Evolutionary conservation across 2,329 filamentous ascomycete species (phyloP).

Genomic region (Gaeumannomyces sp.): DNA sequence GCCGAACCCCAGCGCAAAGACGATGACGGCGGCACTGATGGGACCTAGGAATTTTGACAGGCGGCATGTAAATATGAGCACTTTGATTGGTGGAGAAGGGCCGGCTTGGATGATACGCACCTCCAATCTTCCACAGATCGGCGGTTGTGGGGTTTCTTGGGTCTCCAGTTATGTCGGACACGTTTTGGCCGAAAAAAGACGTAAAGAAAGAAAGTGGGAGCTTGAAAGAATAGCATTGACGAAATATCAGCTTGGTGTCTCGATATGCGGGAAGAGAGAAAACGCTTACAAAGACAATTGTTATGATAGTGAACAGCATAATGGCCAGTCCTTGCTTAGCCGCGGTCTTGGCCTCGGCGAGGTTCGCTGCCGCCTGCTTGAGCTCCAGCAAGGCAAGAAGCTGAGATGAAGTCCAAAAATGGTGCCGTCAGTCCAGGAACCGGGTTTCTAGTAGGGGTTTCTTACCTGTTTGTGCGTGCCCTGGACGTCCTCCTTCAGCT

Average conservation of each 20-base stretch:
- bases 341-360: constrained; percentile 12
- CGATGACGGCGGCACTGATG: not conserved
- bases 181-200: constrained; percentile 34
- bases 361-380: constrained; percentile 30
- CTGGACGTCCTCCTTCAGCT: not conserved
- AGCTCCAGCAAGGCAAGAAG: not conserved
- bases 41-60: not conserved
- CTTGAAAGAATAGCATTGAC: constrained; percentile 13
- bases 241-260: not conserved
- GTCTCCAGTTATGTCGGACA: constrained; percentile 1
- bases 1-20: not conserved
- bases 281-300: constrained; percentile 36
- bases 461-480: not conserved
- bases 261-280: not conserved
- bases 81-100: not conserved
- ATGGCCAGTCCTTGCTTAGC: constrained; percentile 34
- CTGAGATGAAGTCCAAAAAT: not conserved
- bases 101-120: not conserved
- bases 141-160: not conserved
- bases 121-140: constrained; percentile 1
- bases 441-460: no score
- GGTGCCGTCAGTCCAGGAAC: no score
- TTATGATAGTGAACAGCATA: constrained; percentile 40
- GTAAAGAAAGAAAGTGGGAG: constrained; percentile 33
- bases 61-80: not conserved